These are phyloP conservation scores for Trichoderma reesei DNA, from an alignment of 495 filamentous ascomycete genomes.

Conservation along the genomic window DNA sequence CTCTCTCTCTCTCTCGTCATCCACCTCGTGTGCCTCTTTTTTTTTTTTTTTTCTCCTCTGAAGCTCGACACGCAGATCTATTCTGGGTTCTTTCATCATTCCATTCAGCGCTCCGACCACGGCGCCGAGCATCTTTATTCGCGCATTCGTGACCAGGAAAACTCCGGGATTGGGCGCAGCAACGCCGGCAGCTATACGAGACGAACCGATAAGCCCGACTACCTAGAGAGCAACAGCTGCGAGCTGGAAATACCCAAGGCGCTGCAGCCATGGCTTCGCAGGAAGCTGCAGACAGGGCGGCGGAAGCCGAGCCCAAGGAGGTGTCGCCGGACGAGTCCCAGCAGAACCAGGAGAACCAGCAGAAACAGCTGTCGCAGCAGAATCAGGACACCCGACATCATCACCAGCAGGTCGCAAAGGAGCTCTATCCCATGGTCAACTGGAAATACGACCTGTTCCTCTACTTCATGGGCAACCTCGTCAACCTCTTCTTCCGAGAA, in stretches of 20 bases:
- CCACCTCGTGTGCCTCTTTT: neutral
- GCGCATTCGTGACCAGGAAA: too few species aligned
- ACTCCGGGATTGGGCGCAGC: too few species aligned
- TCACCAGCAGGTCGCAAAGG: too few species aligned
- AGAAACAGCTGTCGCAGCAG: too few species aligned
- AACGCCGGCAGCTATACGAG: neutral
- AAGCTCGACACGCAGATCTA: neutral
- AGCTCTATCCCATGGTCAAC: slow-evolving; percentile 56
- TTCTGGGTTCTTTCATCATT: too few species aligned
- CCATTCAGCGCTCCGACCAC: neutral
- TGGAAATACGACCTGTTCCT: slow-evolving; percentile 78
- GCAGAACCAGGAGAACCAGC: slow-evolving; percentile 18
- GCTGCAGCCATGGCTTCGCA: neutral
- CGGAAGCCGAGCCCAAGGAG: slow-evolving; percentile 18
- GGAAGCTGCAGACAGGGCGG: slow-evolving; percentile 9
- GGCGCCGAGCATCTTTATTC: neutral
- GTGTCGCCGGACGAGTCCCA: slow-evolving; percentile 6
- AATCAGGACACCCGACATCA: too few species aligned
- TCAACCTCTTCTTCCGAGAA: slow-evolving; percentile 95
- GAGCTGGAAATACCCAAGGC: too few species aligned
- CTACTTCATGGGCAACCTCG: slow-evolving; percentile 72
- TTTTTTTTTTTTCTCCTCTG: too few species aligned
- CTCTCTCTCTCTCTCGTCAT: neutral
- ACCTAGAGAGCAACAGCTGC: too few species aligned
- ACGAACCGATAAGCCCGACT: neutral